Percentiles rank a stretch among this genome's conserved stretches.
phyloP scores from a whole-genome alignment of 2,329 filamentous ascomycete species.

The Cladorrhinum sp. region DNA sequence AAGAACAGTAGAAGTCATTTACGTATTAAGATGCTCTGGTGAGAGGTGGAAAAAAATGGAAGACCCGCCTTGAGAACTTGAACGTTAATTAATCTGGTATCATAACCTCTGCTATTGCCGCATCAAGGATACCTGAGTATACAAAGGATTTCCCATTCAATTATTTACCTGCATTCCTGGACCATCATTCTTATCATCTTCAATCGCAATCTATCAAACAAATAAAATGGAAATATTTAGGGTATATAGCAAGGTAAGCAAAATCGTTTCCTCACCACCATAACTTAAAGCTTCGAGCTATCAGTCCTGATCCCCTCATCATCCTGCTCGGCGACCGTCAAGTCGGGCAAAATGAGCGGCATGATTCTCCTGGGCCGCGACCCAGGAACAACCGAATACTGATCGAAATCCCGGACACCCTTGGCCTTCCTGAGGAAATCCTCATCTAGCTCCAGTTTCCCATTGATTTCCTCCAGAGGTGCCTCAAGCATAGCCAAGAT shows the following conservation, averaged over 20 bases:
- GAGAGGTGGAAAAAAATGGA: no score
- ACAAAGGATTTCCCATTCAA: no score
- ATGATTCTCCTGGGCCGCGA: slow-evolving; percentile 70
- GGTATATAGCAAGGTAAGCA: neutral
- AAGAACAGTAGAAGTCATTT: no score
- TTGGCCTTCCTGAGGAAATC: slow-evolving; percentile 68
- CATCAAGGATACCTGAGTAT: no score
- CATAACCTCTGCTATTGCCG: no score
- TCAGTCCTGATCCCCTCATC: slow-evolving; percentile 74
- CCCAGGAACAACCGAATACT: slow-evolving; percentile 68
- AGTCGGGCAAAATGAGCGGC: slow-evolving; percentile 65
- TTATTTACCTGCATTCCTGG: no score
- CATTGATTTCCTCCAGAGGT: slow-evolving; percentile 62
- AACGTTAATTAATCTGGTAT: no score
- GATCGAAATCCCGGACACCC: slow-evolving; percentile 67
- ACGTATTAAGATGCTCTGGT: no score
- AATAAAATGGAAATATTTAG: neutral
- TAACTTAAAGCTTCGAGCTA: slow-evolving; percentile 46
- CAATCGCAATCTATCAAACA: neutral
- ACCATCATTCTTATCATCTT: no score
- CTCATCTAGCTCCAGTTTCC: slow-evolving; percentile 71
- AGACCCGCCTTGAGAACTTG: no score
- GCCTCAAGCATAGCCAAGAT: slow-evolving; percentile 68
- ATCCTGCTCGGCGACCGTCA: slow-evolving; percentile 73
- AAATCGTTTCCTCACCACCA: neutral